Percentiles rank a stretch among this genome's conserved stretches.
Evolutionary conservation across 768 basidiomycete genomes (phyloP).

Genomic region (Mycena alexandri): DNA sequence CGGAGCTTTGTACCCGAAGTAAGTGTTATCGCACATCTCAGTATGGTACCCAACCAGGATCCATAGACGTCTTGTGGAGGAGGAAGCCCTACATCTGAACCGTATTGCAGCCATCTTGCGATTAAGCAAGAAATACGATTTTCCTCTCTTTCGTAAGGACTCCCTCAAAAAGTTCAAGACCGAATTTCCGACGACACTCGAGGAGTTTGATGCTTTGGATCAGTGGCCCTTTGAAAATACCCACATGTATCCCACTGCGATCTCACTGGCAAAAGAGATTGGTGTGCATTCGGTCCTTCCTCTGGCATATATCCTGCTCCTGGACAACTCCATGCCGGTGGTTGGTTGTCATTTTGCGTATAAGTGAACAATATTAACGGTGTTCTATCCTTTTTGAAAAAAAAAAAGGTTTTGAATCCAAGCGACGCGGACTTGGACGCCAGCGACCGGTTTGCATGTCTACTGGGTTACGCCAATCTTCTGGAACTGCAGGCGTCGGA

Average conservation of each 20-base stretch:
- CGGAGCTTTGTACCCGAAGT: slow-evolving; percentile 44
- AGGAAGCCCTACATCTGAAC: too few species aligned
- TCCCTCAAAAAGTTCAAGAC: slow-evolving; percentile 7
- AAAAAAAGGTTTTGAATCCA: slow-evolving; percentile 4
- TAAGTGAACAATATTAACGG: too few species aligned
- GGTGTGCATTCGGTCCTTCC: too few species aligned
- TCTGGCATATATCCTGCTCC: too few species aligned
- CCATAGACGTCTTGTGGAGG: too few species aligned
- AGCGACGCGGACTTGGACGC: background rate
- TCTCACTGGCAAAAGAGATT: background rate
- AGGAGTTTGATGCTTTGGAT: background rate
- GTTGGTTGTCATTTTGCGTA: too few species aligned
- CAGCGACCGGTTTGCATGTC: slow-evolving; percentile 3
- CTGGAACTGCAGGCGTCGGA: background rate
- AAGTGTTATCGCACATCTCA: too few species aligned
- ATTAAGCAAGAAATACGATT: background rate
- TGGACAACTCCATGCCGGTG: too few species aligned
- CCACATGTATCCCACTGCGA: background rate
- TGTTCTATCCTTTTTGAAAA: too few species aligned
- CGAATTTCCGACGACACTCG: background rate
- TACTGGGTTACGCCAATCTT: slow-evolving; percentile 10
- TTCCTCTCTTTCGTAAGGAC: slow-evolving; percentile 16
- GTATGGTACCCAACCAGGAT: too few species aligned
- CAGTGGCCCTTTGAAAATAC: background rate
- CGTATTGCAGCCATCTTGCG: background rate